phyloP scores from a whole-genome alignment of 192 early-diverging fungal species.

The Mortierella hygrophila region DNA sequence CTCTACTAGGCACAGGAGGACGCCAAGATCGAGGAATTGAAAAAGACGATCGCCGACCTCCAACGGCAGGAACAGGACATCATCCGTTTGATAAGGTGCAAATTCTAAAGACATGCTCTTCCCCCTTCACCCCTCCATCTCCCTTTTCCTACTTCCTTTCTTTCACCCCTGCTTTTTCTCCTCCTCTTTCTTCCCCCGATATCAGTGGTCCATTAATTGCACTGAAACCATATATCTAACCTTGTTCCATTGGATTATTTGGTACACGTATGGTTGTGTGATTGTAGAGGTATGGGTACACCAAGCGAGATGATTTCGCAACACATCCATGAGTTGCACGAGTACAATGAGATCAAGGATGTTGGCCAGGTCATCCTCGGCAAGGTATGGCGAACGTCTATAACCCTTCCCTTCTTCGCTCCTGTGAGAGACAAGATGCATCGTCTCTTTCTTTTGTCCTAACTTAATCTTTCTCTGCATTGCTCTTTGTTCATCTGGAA shows the following conservation, averaged over 20 bases:
- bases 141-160: neutral
- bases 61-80: conserved; percentile 41
- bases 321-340: conserved; percentile 66
- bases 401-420: neutral
- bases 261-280: neutral
- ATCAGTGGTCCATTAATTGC: neutral
- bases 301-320: conserved; percentile 55
- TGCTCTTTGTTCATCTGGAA: conserved; percentile 23
- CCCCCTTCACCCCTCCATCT: neutral
- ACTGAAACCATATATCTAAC: neutral
- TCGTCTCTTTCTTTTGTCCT: neutral
- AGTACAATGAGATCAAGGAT: conserved; percentile 78
- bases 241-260: neutral
- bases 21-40: conserved; percentile 34
- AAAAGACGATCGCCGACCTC: conserved; percentile 32
- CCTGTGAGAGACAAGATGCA: no score
- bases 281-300: conserved; percentile 40
- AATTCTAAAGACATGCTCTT: neutral
- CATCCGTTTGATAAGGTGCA: conserved; percentile 34
- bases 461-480: conserved; percentile 20
- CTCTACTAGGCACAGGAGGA: conserved; percentile 29
- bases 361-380: conserved; percentile 63
- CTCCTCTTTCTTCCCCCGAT: neutral
- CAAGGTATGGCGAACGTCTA: conserved; percentile 31
- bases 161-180: neutral